phyloP scores from a whole-genome alignment of 768 basidiomycete genomes.

The Floccularia luteovirens region DNA sequence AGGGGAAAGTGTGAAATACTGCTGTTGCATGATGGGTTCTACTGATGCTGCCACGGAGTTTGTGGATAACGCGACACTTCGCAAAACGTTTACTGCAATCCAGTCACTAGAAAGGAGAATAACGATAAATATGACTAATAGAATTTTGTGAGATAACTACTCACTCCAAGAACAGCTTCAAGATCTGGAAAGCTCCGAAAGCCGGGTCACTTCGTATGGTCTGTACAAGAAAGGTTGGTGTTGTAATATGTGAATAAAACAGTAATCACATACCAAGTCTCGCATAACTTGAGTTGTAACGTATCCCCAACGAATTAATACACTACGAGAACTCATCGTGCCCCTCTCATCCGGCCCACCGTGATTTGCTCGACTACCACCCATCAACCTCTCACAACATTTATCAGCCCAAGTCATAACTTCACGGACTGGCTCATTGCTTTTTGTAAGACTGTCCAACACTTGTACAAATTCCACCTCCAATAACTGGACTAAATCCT shows the following conservation, averaged over 20 bases:
- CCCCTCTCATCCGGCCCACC: slow-evolving; percentile 61
- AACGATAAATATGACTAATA: slow-evolving; percentile 9
- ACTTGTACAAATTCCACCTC: slow-evolving; percentile 81
- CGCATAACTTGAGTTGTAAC: slow-evolving; percentile 92
- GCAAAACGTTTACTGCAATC: slow-evolving; percentile 85
- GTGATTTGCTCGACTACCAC: slow-evolving; percentile 46
- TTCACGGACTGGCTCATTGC: slow-evolving; percentile 73
- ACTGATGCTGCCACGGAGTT: slow-evolving; percentile 90
- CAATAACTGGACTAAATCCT: slow-evolving; percentile 77
- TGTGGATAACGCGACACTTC: slow-evolving; percentile 82
- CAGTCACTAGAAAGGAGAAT: slow-evolving; percentile 53
- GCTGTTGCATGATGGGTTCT: slow-evolving; percentile 87
- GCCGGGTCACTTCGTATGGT: slow-evolving; percentile 90
- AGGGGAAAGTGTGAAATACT: slow-evolving; percentile 82
- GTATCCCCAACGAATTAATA: slow-evolving; percentile 88
- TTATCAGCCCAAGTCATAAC: slow-evolving; percentile 91
- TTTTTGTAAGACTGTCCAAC: slow-evolving; percentile 66
- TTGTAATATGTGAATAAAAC: slow-evolving; percentile 3
- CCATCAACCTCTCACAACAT: slow-evolving; percentile 81
- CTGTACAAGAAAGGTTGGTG: slow-evolving; percentile 25
- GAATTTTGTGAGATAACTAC: slow-evolving; percentile 24
- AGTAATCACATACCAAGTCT: slow-evolving; percentile 63
- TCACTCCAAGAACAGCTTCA: slow-evolving; percentile 87
- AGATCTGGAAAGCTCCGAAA: slow-evolving; percentile 87
- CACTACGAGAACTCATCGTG: slow-evolving; percentile 80